These are phyloP conservation scores for Hanseniaspora occidentalis DNA, from an alignment of 805 yeast genomes.

Conservation along the genomic window DNA sequence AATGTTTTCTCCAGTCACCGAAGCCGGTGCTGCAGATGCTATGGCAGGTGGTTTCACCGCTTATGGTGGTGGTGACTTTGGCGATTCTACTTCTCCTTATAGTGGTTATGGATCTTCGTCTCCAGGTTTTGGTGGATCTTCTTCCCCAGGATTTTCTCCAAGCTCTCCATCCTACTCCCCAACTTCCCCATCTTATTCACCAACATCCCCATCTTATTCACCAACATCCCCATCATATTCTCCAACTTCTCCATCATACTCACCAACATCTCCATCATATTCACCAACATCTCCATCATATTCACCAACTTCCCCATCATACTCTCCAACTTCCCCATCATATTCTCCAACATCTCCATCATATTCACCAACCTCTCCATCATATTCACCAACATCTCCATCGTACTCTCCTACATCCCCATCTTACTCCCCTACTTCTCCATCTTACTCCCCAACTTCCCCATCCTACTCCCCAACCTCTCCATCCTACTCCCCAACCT, in stretches of 20 bases:
- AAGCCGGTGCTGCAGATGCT: constrained; percentile 70
- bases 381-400: constrained; percentile 57
- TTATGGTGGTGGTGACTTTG: constrained; percentile 67
- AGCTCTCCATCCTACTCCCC: constrained; percentile 75
- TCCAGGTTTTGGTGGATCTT: constrained; percentile 42
- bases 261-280: constrained; percentile 35
- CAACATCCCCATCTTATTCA: constrained; percentile 53
- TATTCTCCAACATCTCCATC: constrained; percentile 47
- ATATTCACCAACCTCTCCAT: constrained; percentile 64
- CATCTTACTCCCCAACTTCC: constrained; percentile 50
- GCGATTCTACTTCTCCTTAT: constrained; percentile 44
- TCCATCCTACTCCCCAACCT: constrained; percentile 65
- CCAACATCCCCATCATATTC: constrained; percentile 55
- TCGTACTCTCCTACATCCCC: constrained; percentile 74
- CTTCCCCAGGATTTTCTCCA: constrained; percentile 65
- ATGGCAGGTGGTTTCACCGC: constrained; percentile 76
- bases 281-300: constrained; percentile 30
- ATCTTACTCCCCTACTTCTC: constrained; percentile 38
- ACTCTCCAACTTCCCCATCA: constrained; percentile 54
- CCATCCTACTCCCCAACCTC: constrained; percentile 72
- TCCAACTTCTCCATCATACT: constrained; percentile 47
- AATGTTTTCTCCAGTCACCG: constrained; percentile 86
- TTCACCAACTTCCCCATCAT: constrained; percentile 28
- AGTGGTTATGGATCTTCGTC: constrained; percentile 44
- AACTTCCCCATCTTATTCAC: constrained; percentile 53